Evolutionary conservation across 1,139 yeast species (phyloP), one percentile per base, ranked within the genome.

Genomic region (Candida pseudocylindracea): DNA sequence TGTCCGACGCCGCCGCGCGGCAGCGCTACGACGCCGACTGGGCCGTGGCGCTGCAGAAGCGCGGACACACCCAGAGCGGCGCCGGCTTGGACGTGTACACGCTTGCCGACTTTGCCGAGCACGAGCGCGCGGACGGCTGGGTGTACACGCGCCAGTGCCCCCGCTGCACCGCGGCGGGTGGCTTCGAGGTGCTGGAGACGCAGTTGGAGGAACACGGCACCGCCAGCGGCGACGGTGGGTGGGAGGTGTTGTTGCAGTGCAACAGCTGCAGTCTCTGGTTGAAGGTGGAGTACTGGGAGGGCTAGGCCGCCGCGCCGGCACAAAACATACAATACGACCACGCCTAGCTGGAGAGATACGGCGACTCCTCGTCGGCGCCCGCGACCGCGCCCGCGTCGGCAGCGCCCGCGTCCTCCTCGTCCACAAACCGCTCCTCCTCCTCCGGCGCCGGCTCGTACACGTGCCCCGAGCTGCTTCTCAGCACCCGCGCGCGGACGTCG

Each of bases 241-340:
- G 55, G 38, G 78, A 74, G 39, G 62, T 83, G 2, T 59, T 76
- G 8, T 69, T 79, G 0, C 93, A 83, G 43, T 83, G 95, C 46
- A 49, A 55, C 10, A 72, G 79, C 29, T 83, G 95, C 46, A 76
- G 92, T 47, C 50, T 81, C 25, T 83, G 94, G 93, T 53, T 83
- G 11, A 69, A 70, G 34, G 83, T 83, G 2, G 63, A 60, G 38
- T 78, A 74, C 45, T 67, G 62, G 37, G 51, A 25, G 29, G 29
- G n/a, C 6, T 24, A 27, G 10, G n/a, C n/a, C n/a, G n/a, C n/a
- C n/a, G n/a, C n/a, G 6, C 20, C 6, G 20, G 20, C 6, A 6
- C 4, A 15, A 4, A 6, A 15, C 20, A 15, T 15, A 15, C 20
- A 15, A 15, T 15, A 4, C 6, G 20, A 15, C n/a, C n/a, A n/a